These are phyloP conservation scores for Cladosporium colombiae DNA, from an alignment of 2,329 filamentous ascomycete species.

Conservation along the genomic window DNA sequence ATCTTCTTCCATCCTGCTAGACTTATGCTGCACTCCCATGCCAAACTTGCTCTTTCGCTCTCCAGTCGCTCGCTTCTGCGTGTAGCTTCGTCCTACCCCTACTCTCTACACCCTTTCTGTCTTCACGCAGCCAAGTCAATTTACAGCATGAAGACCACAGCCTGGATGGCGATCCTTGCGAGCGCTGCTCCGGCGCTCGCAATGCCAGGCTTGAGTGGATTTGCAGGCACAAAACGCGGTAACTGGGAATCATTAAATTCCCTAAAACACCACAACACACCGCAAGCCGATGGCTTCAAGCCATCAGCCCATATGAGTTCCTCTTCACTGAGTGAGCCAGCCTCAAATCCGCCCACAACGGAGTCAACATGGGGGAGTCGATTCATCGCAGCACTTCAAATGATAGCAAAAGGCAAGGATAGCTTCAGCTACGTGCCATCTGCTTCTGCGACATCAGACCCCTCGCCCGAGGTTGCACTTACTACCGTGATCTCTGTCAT, in stretches of 20 bases:
- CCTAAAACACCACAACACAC: slow-evolving; percentile 14
- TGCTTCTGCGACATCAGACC: slow-evolving; percentile 7
- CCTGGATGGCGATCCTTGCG: slow-evolving; percentile 19
- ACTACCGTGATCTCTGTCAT: slow-evolving; percentile 15
- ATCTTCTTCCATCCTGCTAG: slow-evolving; percentile 15
- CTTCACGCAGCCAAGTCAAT: slow-evolving; percentile 20
- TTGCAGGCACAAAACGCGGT: slow-evolving; percentile 20
- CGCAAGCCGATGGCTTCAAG: slow-evolving; percentile 14
- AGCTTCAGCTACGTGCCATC: slow-evolving; percentile 11
- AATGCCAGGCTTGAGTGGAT: slow-evolving; percentile 20
- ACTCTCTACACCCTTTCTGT: slow-evolving; percentile 2
- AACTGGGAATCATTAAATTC: slow-evolving; percentile 12
- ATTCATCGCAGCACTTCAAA: slow-evolving; percentile 16
- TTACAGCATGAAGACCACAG: slow-evolving; percentile 19
- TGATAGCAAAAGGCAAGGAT: slow-evolving; percentile 7
- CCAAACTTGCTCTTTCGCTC: slow-evolving; percentile 11
- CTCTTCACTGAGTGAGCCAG: slow-evolving; percentile 21
- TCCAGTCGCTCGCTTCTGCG: slow-evolving; percentile 20
- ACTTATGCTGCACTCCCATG: slow-evolving; percentile 11
- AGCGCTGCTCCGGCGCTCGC: slow-evolving; percentile 19
- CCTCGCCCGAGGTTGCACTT: slow-evolving; percentile 19
- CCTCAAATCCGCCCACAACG: slow-evolving; percentile 21
- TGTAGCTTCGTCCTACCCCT: slow-evolving; percentile 20
- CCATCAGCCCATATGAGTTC: slow-evolving; percentile 13
- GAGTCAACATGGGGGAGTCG: slow-evolving; percentile 19